Evolutionary conservation across 805 yeast species (phyloP).

Genomic region (Yamadazyma paraphyllophila): DNA sequence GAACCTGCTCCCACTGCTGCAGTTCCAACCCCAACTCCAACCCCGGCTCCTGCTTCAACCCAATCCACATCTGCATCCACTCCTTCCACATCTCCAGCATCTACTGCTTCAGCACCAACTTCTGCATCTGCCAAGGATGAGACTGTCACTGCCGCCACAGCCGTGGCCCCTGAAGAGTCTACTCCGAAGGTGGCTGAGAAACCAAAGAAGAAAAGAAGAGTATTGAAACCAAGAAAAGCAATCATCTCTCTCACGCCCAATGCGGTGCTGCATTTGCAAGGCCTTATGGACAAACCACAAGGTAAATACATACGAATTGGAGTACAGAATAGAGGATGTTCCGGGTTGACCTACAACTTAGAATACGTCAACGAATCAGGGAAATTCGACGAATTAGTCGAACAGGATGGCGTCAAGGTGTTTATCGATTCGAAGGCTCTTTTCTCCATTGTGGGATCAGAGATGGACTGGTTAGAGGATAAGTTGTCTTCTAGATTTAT

Average conservation of each 20-base stretch:
- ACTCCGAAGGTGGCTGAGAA: constrained; percentile 3
- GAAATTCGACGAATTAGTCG: constrained; percentile 92
- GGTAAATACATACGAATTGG: constrained; percentile 91
- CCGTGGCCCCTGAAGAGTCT: neutral
- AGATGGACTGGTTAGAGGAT: constrained; percentile 98
- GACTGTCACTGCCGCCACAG: neutral
- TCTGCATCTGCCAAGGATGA: neutral
- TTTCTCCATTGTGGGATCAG: constrained; percentile 92
- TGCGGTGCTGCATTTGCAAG: constrained; percentile 71
- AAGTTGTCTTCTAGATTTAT: constrained; percentile 85
- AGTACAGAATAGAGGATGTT: constrained; percentile 95
- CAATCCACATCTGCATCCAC: neutral
- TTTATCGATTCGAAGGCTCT: constrained; percentile 94
- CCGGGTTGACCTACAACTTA: constrained; percentile 87
- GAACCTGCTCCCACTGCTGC: neutral
- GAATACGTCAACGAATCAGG: constrained; percentile 89
- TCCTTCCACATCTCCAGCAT: neutral
- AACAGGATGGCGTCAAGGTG: constrained; percentile 91
- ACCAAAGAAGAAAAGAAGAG: constrained; percentile 48
- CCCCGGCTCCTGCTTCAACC: neutral
- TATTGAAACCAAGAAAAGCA: constrained; percentile 84
- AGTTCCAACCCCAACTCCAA: too few relatives aligned
- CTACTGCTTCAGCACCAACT: neutral
- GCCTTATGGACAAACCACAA: constrained; percentile 71
- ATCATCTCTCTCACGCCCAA: constrained; percentile 74